Conservation (phyloP, 768 basidiomycete species). For the Gymnopilus dilepis region DNA sequence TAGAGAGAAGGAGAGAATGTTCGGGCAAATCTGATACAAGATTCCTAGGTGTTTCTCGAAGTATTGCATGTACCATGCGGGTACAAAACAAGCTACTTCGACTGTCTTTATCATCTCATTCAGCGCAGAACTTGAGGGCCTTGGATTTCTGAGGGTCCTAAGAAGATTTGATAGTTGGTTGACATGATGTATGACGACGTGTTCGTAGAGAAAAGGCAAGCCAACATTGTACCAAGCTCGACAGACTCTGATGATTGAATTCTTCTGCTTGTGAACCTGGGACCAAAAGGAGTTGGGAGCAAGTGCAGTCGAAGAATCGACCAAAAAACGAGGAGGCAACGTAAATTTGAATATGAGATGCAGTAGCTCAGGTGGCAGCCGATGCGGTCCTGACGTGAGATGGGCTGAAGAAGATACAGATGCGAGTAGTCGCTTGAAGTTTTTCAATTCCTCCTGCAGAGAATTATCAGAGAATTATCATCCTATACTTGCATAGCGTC, state of each 20-base stretch:
- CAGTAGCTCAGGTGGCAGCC: neutral
- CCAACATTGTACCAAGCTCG: neutral
- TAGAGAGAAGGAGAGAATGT: neutral
- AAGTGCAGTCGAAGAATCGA: neutral
- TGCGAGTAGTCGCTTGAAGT: too few relatives aligned
- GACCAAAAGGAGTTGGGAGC: neutral
- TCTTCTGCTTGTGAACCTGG: neutral
- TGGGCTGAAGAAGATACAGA: too few relatives aligned
- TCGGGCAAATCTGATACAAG: neutral
- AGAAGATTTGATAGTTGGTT: neutral
- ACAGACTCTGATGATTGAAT: neutral
- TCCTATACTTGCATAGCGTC: neutral
- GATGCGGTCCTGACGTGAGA: too few relatives aligned
- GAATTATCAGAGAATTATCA: too few relatives aligned
- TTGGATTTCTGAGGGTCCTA: neutral
- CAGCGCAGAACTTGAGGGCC: neutral
- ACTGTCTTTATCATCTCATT: slow-evolving; percentile 4
- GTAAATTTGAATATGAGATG: neutral
- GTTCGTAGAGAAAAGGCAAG: neutral
- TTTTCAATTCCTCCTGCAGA: too few relatives aligned
- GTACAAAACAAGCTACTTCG: neutral
- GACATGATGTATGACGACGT: neutral
- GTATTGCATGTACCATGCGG: neutral
- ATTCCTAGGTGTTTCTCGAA: neutral
- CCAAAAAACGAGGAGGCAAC: neutral